Evolutionary conservation across 75 land plant species (phyloP), one percentile per base, ranked within the genome.

Genomic region (Ceratopteris richardii): DNA sequence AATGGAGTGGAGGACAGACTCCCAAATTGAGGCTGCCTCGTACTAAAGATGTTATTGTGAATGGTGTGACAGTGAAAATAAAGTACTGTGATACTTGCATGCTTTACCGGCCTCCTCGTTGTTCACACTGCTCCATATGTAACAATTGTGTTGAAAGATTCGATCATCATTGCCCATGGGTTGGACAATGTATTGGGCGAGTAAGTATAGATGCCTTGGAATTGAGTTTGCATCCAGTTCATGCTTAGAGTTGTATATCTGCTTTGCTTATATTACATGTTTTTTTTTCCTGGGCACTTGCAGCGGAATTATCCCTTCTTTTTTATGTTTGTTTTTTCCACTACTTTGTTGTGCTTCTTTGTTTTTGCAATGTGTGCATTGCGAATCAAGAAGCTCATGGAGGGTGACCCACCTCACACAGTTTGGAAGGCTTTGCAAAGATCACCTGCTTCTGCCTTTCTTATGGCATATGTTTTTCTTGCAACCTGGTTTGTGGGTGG

Each of bases 81-180:
- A 88, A 88, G 67, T 88, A 62, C 23, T 88, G 93, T 50, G 78
- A 88, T 31, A 84, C 93, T 13, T 88, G 93, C 54, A 62, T 84
- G 78, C 67, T 88, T 0, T 88, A 88, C 70, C 70, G 93, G 29
- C 88, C 85, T 30, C 93, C 92, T 0, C 77, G 93, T 12, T 82
- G 83, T 42, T 84, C 89, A 19, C 93, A 88, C 57, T 88, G 93
- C 62, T 84, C 93, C 17, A 79, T 81, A 19, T 88, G 93, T 73
- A 82, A 84, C 69, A 88, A 88, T 64, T 88, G 93, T 73, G 89
- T 88, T 9, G 83, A 88, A 54, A 73, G 70, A 20, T 88, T 88
- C 67, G 93, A 88, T 82, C 93, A 88, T 59, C 93, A 88, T 62
- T 88, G 93, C 56, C 89, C 93, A 9, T 88, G 93, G 93, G 93